Conservation (phyloP, 1,284 basidiomycete genomes). For the Malassezia japonica region DNA sequence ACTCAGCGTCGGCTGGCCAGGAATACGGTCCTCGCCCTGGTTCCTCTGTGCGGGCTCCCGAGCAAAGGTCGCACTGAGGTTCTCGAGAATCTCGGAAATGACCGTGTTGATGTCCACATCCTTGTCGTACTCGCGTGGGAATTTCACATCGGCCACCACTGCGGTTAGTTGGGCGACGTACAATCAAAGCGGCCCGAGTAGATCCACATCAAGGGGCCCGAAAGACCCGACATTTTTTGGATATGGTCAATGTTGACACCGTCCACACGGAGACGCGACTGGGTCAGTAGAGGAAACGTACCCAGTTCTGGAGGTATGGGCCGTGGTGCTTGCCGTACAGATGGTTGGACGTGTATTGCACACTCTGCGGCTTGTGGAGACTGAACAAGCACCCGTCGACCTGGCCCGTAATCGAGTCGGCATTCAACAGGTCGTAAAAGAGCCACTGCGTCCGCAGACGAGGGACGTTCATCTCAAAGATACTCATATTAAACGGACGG, state of each 20-base stretch:
- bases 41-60: constrained; percentile 15
- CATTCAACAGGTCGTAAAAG: constrained; percentile 71
- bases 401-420: constrained; percentile 90
- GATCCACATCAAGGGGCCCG: constrained; percentile 90
- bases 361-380: constrained; percentile 89
- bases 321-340: constrained; percentile 10
- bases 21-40: constrained; percentile 57
- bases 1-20: constrained; percentile 74
- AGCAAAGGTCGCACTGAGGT: constrained; percentile 53
- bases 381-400: constrained; percentile 97
- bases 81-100: constrained; percentile 79
- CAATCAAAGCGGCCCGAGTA: constrained; percentile 82
- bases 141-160: constrained; percentile 92
- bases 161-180: constrained; percentile 7
- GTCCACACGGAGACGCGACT: constrained; percentile 87
- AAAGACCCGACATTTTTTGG: constrained; percentile 64
- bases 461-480: constrained; percentile 83
- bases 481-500: constrained; percentile 76
- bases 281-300: constrained; percentile 48
- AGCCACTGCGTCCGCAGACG: constrained; percentile 85
- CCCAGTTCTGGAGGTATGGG: constrained; percentile 72
- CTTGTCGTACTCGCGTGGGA: constrained; percentile 70
- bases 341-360: constrained; percentile 64
- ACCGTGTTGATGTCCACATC: constrained; percentile 67
- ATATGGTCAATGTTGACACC: constrained; percentile 94